Percentiles rank a stretch among this genome's conserved stretches.
phyloP scores from a whole-genome alignment of 2,329 filamentous ascomycete species.

The Plenodomus tracheiphilus region DNA sequence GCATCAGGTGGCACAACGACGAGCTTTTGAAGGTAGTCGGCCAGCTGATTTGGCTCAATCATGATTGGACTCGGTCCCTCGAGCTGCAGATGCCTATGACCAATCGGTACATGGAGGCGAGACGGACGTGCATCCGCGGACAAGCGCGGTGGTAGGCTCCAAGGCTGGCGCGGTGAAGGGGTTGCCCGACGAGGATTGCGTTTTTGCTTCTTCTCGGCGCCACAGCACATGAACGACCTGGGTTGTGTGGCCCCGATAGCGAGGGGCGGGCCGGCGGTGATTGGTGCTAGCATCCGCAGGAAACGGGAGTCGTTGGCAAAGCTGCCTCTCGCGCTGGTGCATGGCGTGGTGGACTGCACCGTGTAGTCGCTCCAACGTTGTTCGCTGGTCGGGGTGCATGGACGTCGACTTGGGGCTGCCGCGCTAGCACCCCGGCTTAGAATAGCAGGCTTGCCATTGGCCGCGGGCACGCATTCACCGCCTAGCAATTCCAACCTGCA shows the following conservation, averaged over 20 bases:
- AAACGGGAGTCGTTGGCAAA: too few species aligned
- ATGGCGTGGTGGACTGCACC: too few species aligned
- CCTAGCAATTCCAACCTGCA: conserved; percentile 14
- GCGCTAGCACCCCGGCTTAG: conserved; percentile 25
- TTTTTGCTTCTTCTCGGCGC: conserved; percentile 14
- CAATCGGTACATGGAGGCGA: conserved; percentile 22
- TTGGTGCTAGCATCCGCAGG: conserved; percentile 3
- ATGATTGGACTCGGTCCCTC: not conserved
- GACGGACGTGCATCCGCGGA: conserved; percentile 19
- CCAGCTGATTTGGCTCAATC: not conserved
- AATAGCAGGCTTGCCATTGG: conserved; percentile 26
- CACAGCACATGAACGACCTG: conserved; percentile 8
- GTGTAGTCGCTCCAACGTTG: too few species aligned
- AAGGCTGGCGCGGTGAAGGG: not conserved
- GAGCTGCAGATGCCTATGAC: conserved; percentile 3
- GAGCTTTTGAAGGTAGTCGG: not conserved
- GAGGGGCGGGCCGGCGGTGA: not conserved
- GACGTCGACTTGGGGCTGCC: conserved; percentile 8
- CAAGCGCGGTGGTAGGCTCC: conserved; percentile 1
- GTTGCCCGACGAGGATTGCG: not conserved
- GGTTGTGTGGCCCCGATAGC: not conserved
- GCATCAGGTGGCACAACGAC: conserved; percentile 5
- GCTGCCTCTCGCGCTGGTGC: too few species aligned
- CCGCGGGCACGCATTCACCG: conserved; percentile 20
- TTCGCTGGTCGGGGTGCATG: conserved; percentile 8